Evolutionary conservation across 1,139 yeast species (phyloP).

Genomic region (Diutina siamensis): DNA sequence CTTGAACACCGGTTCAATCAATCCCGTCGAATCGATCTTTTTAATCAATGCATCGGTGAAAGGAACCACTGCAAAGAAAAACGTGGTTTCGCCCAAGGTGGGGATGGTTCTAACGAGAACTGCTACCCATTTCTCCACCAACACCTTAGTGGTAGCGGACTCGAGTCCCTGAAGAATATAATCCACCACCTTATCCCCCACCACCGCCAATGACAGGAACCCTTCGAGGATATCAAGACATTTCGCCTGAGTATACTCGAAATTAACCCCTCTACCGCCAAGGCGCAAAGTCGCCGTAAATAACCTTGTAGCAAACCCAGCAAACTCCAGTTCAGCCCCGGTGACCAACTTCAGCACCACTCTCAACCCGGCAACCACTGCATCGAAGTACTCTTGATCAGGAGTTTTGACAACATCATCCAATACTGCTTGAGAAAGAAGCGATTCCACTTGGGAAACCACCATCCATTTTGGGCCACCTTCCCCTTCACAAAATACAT

Average conservation of each 20-base stretch:
- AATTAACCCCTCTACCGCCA: background rate
- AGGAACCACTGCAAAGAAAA: constrained; percentile 5
- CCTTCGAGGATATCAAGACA: constrained; percentile 1
- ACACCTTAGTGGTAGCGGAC: background rate
- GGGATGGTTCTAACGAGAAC: background rate
- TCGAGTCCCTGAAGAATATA: background rate
- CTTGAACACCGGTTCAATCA: constrained; percentile 1
- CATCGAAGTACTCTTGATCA: background rate
- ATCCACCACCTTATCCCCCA: constrained; percentile 1
- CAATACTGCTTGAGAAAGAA: background rate
- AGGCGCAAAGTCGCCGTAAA: background rate
- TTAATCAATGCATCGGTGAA: background rate
- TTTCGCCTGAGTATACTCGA: background rate
- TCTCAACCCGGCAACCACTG: background rate
- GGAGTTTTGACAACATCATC: background rate
- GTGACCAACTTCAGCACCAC: constrained; percentile 1
- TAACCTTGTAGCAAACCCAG: background rate
- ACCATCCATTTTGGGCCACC: background rate
- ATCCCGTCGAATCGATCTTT: background rate
- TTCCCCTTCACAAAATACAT: constrained; percentile 1
- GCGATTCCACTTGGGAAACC: constrained; percentile 1
- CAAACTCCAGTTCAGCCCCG: background rate
- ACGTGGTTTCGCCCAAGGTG: background rate
- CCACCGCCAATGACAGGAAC: background rate
- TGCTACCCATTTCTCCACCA: constrained; percentile 4